Percentiles rank a stretch among this genome's conserved stretches.
Evolutionary conservation across 2,329 filamentous ascomycete genomes (phyloP).

Genomic region (Helotiales sp.): DNA sequence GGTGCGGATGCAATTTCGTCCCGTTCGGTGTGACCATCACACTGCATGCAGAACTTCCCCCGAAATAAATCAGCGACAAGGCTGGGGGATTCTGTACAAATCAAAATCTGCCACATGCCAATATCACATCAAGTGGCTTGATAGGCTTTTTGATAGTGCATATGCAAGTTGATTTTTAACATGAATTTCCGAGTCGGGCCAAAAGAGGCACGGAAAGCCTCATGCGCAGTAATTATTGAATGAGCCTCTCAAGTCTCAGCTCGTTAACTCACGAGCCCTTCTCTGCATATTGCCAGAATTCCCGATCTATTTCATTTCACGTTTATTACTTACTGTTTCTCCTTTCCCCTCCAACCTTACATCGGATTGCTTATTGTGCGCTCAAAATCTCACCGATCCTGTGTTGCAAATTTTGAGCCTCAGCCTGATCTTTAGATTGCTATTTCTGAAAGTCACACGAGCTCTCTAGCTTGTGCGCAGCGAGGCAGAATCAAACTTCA

Average conservation of each 20-base stretch:
- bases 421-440: neutral
- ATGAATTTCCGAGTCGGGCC: neutral
- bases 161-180: neutral
- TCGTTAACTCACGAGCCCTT: neutral
- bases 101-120: neutral
- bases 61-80: conserved; percentile 5
- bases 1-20: neutral
- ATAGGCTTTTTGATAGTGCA: neutral
- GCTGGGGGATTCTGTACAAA: conserved; percentile 1
- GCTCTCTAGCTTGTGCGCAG: neutral
- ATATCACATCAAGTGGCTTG: neutral
- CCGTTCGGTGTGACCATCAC: conserved; percentile 2
- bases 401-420: neutral
- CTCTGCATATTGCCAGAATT: neutral
- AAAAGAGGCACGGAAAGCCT: neutral
- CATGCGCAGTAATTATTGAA: neutral
- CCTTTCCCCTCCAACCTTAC: neutral
- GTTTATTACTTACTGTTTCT: neutral
- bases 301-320: neutral
- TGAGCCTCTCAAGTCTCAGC: neutral
- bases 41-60: conserved; percentile 6
- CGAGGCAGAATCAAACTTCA: neutral
- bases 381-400: neutral
- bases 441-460: neutral
- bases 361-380: neutral